Evolutionary conservation across 164 flowering plant genomes (phyloP).

Genomic region (Vitis rotundifolia): DNA sequence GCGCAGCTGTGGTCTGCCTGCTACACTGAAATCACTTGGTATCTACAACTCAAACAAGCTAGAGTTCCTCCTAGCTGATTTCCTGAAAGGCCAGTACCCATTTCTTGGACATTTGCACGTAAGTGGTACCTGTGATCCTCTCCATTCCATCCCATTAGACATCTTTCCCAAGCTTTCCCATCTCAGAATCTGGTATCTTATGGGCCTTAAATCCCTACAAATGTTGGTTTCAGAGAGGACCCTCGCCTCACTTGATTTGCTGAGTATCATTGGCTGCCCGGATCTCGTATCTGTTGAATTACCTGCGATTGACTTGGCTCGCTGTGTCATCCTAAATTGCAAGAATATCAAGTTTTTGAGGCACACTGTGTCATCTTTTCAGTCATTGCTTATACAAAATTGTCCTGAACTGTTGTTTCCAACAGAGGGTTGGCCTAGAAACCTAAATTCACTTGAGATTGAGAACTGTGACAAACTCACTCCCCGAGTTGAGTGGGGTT

Average conservation of each 20-base stretch:
- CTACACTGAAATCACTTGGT: too few species aligned
- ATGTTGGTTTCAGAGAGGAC: background rate
- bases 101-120: background rate
- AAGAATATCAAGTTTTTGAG: constrained; percentile 1
- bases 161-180: background rate
- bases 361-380: constrained; percentile 9
- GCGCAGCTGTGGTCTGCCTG: background rate
- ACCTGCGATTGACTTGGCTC: constrained; percentile 4
- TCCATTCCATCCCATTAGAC: background rate
- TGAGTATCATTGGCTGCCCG: background rate
- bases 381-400: background rate
- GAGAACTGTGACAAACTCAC: background rate
- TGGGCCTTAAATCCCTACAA: background rate
- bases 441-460: background rate
- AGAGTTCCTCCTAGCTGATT: background rate
- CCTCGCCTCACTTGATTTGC: background rate
- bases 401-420: constrained; percentile 9
- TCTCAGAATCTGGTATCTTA: background rate
- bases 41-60: background rate
- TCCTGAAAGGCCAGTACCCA: background rate
- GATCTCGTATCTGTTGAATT: constrained; percentile 10
- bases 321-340: background rate
- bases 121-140: background rate
- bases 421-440: constrained; percentile 7
- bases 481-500: constrained; percentile 5